Percentiles rank a stretch among this genome's conserved stretches.
Conservation (phyloP, 2,329 filamentous ascomycete species). For the Fusarium penzigii region DNA sequence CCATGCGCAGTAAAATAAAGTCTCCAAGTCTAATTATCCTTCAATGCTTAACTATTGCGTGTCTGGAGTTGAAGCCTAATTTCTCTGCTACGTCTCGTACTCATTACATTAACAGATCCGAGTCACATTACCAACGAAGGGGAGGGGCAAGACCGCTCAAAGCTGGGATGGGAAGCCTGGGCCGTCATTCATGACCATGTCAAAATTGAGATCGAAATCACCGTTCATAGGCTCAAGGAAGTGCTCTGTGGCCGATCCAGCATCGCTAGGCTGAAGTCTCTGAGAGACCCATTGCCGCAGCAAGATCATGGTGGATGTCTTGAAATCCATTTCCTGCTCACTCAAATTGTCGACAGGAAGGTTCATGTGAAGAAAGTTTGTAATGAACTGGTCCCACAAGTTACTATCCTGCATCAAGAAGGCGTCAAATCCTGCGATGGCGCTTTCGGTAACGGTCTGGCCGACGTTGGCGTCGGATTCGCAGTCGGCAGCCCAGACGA, state of each 20-base stretch:
- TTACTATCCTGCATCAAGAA: constrained; percentile 12
- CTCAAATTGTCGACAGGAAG: background rate
- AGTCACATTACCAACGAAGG: background rate
- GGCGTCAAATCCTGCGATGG: constrained; percentile 7
- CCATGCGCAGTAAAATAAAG: constrained; percentile 20
- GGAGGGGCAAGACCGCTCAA: background rate
- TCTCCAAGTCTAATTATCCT: constrained; percentile 4
- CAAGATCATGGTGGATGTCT: no score
- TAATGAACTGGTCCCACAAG: constrained; percentile 22
- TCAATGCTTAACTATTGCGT: background rate
- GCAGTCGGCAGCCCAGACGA: constrained; percentile 27
- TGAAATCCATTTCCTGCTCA: no score
- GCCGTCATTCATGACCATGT: background rate
- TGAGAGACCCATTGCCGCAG: no score
- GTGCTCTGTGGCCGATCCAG: background rate
- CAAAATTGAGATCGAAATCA: background rate
- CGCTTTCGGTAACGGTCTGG: constrained; percentile 11
- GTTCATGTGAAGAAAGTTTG: constrained; percentile 28
- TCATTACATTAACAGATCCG: background rate
- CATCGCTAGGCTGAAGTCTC: no score
- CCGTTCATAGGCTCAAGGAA: background rate
- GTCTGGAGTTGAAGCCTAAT: no score
- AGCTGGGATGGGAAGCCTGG: background rate
- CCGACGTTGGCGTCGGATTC: constrained; percentile 5
- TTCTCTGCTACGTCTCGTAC: no score